These are phyloP conservation scores for Teratosphaeria gauchensis DNA, from an alignment of 2,329 filamentous ascomycete species.

Conservation along the genomic window DNA sequence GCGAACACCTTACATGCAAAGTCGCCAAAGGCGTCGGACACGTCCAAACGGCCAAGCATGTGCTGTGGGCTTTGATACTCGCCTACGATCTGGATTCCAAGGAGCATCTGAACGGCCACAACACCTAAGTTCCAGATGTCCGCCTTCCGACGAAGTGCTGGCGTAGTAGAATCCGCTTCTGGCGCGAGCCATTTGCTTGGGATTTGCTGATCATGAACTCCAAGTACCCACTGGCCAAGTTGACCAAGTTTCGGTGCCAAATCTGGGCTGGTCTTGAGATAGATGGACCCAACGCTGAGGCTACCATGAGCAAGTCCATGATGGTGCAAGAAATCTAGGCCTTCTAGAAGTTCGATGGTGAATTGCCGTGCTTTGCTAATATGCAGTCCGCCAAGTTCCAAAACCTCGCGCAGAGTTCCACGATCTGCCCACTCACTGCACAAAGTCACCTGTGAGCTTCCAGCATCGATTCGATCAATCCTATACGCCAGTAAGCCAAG, in stretches of 20 bases:
- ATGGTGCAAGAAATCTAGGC: slow-evolving; percentile 75
- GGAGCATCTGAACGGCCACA: slow-evolving; percentile 86
- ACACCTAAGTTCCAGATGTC: slow-evolving; percentile 95
- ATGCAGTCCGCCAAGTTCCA: slow-evolving; percentile 64
- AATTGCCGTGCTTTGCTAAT: slow-evolving; percentile 72
- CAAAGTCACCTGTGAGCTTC: slow-evolving; percentile 14
- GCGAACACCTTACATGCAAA: slow-evolving; percentile 78
- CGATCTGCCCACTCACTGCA: slow-evolving; percentile 22
- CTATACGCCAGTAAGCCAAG: slow-evolving; percentile 65
- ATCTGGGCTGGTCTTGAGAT: slow-evolving; percentile 12
- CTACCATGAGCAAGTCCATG: slow-evolving; percentile 63
- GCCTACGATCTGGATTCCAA: slow-evolving; percentile 66
- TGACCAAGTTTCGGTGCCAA: slow-evolving; percentile 48
- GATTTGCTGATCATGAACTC: slow-evolving; percentile 41
- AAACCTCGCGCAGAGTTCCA: slow-evolving; percentile 69
- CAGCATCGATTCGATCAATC: slow-evolving; percentile 14
- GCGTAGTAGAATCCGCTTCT: slow-evolving; percentile 3
- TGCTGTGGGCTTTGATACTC: slow-evolving; percentile 71
- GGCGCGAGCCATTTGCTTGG: slow-evolving; percentile 39
- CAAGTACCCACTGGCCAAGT: slow-evolving; percentile 18
- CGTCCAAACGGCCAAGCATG: slow-evolving; percentile 58
- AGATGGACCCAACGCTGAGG: slow-evolving; percentile 14
- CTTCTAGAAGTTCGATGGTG: slow-evolving; percentile 87
- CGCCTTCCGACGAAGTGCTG: slow-evolving; percentile 53
- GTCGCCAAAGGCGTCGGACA: slow-evolving; percentile 69